Evolutionary conservation across 2,329 filamentous ascomycete genomes (phyloP), one percentile per base, ranked within the genome.

Genomic region (Chaetomiaceae sp.): DNA sequence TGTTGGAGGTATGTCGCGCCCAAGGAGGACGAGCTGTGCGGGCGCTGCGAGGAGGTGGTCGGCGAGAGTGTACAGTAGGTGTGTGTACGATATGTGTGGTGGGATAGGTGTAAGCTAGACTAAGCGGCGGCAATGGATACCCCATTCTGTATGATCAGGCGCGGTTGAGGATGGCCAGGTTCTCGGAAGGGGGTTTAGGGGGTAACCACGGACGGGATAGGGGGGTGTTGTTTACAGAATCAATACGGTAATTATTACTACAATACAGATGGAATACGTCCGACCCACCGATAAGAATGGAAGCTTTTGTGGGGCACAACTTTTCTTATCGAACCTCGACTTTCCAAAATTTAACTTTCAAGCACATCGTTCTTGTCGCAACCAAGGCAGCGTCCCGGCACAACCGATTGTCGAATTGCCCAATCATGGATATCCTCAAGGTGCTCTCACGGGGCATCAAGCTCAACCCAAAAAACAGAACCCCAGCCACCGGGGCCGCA

Each of bases 1-100:
- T 99, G 93, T 70, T 99, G 93, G 93, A 81, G 86, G 55, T 95
- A 89, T 66, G 76, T 86, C 20, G 83, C 86, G n/a, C 73, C 78
- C n/a, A 69, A 70, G 42, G 76, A 85, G 59, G 81, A 86, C 16
- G 67, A 72, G 34, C 70, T 95, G 16, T 97, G 92, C 67, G 69
- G 68, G 43, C 75, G 89, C 63, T 97, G 92, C 66, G 81, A 84
- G 25, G 77, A 81, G 12, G 80, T 85, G 31, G 77, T 92, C 14
- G 61, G 47, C 3, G 53, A 50, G 14, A 40, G n/a, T 51, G 40
- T 47, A 53, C 35, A 51, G 17, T 51, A 54, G n/a, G 13, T 25
- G 47, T 27, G 14, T 25, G 23, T 35, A 25, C 33, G 13, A 8
- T 45, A 55, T 40, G 49, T 5, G 35, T n/a, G n/a, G n/a, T n/a